Evolutionary conservation across 1,139 yeast species (phyloP), one percentile per base, ranked within the genome.

Genomic region (Hyphopichia buzzinii): DNA sequence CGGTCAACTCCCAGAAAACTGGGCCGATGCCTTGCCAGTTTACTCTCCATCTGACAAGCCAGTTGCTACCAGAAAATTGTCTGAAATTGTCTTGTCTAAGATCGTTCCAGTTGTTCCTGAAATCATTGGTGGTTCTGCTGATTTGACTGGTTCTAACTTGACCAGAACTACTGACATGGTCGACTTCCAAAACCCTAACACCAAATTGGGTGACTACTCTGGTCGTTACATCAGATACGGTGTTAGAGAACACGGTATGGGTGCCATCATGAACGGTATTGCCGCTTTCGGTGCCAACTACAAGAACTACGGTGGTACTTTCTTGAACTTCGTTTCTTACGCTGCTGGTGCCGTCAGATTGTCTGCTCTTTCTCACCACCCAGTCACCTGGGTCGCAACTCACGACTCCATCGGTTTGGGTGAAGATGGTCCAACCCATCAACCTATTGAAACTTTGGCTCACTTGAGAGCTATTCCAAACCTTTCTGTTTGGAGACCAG

Each of bases 351-450:
- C 98, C 56, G 83, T 92, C 43, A 83, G 99, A 76, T 79, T 92
- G 56, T 78, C 96, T 40, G 97, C 97, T 41, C 77, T 92, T 47
- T 87, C 97, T 43, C 92, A 92, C 56, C 92, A 83, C 67, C 96
- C 95, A 54, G 84, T 88, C 53, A 81, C 87, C 62, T 89, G 96
- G 95, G 95, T 92, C 48, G 97, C 97, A 46, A 92, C 98, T 50
- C 98, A 92, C 72, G 98, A 92, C 72, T 92, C 98, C 39, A 92
- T 92, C 60, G 98, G 98, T 72, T 79, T 92, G 54, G 98, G 98
- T 74, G 98, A 92, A 77, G 98, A 92, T 64, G 98, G 98, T 62
- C 98, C 98, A 67, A 92, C 98, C 62, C 98, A 92, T 72, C 98
- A 92, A 77, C 99, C 99, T 68, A 88, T 92, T 57, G 99, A 92